Evolutionary conservation across 2,329 filamentous ascomycete species (phyloP), one percentile per base, ranked within the genome.

Genomic region (Claviceps digitariae): DNA sequence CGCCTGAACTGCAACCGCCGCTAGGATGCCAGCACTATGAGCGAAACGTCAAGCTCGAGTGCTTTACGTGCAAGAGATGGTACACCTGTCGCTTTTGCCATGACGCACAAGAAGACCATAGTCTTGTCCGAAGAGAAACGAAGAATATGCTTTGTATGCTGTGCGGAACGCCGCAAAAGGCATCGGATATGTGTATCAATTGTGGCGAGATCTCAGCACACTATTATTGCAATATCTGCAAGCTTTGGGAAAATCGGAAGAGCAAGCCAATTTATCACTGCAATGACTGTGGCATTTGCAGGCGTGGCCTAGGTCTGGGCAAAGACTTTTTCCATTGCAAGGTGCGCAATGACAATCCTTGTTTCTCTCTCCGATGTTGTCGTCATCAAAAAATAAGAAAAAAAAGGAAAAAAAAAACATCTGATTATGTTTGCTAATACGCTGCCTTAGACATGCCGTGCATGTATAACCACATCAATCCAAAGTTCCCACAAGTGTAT

Each of bases 301-400:
- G 93, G 55, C 84, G 90, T 54, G 93, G 93, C 1, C 81, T 89
- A 66, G 93, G 93, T 1, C 73, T 98, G 31, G 91, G 93, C 4
- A 97, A 95, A 65, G 93, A 98, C 66, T 98, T 95, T 66, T 90
- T 94, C 63, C 93, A 98, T 69, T 98, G 93, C 85, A 94, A 95
- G 80, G 89, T 91, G 72, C 67, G 70, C 61, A 27, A 6, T 10
- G 4, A 15, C 20, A 23, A 20, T 23, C 15, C 45, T 15, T 6
- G 4, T 34, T n/a, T 6, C 23, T n/a, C 43, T 20, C 29, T 10
- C 15, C 20, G 27, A 27, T 43, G 7, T 20, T 25, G 8, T 29
- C 27, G 27, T 4, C 4, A 2, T 34, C 12, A 34, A 34, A 34
- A 34, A 34, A 34, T 10, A 34, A 12, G 31, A 34, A 13, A 34